phyloP scores from a whole-genome alignment of 78 protist genomes.

The Creolimax fragrantissima region DNA sequence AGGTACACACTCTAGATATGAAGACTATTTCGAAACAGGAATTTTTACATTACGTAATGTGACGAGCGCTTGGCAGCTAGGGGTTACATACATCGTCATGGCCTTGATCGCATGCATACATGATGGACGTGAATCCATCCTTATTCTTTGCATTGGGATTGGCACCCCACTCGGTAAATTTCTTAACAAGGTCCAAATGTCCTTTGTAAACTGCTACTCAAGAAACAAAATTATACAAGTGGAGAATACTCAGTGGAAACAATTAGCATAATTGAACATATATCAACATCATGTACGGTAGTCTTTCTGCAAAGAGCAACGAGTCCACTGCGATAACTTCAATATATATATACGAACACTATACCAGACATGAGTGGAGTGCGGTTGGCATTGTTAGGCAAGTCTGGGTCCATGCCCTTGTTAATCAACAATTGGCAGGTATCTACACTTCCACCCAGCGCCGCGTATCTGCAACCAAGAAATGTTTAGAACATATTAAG shows the following conservation, averaged over 20 bases:
- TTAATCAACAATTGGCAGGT: neutral
- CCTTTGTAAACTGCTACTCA: neutral
- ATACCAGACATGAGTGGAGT: neutral
- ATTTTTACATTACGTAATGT: too few relatives aligned
- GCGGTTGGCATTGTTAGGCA: neutral
- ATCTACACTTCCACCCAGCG: neutral
- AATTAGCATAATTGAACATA: too few relatives aligned
- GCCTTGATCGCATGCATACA: neutral
- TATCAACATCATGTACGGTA: too few relatives aligned
- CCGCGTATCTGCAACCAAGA: neutral
- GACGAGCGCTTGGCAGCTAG: too few relatives aligned
- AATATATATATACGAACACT: too few relatives aligned
- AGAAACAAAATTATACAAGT: too few relatives aligned
- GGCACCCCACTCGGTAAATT: neutral
- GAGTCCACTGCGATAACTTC: too few relatives aligned
- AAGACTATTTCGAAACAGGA: too few relatives aligned
- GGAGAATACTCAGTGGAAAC: too few relatives aligned
- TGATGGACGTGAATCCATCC: neutral
- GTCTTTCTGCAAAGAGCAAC: too few relatives aligned
- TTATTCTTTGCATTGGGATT: neutral
- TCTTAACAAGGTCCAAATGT: neutral
- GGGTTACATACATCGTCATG: neutral
- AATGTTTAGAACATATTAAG: too few relatives aligned
- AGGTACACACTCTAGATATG: too few relatives aligned
- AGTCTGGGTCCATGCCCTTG: neutral